Conservation (phyloP, 2,329 filamentous ascomycete genomes). For the Macrophomina pseudophaseolina region DNA sequence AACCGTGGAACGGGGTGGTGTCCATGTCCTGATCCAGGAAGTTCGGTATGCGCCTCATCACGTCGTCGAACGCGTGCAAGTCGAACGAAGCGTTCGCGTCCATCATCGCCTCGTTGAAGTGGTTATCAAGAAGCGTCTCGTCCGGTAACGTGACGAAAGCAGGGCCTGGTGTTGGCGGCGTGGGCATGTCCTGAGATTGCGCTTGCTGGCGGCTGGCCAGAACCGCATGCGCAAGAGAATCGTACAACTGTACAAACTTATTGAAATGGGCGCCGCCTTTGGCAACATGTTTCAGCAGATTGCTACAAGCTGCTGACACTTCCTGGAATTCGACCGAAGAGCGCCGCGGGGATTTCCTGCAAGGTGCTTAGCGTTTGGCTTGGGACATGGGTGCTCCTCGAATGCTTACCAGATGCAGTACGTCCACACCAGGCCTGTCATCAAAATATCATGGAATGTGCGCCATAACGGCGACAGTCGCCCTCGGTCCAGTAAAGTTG, state of each 20-base stretch:
- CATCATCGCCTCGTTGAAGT: neutral
- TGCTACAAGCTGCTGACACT: neutral
- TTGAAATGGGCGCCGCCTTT: neutral
- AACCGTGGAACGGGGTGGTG: neutral
- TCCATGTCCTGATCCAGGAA: neutral
- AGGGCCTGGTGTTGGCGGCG: neutral
- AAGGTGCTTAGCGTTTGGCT: neutral
- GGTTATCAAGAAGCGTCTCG: neutral
- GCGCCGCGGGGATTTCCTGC: neutral
- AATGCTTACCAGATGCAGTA: conserved; percentile 1
- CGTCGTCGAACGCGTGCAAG: neutral
- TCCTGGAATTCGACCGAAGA: neutral
- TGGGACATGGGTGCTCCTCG: too few relatives aligned
- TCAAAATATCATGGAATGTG: neutral
- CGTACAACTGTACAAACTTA: neutral
- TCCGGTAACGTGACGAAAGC: neutral
- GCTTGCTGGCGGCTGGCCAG: neutral
- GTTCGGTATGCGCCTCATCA: neutral
- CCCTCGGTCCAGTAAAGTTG: neutral
- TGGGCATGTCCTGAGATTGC: neutral
- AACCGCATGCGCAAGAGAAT: neutral
- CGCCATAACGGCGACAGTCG: neutral
- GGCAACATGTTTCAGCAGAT: neutral
- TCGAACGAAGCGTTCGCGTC: neutral
- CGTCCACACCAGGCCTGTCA: neutral